Evolutionary conservation across 2,329 filamentous ascomycete genomes (phyloP).

Genomic region (Fusarium hainanense): DNA sequence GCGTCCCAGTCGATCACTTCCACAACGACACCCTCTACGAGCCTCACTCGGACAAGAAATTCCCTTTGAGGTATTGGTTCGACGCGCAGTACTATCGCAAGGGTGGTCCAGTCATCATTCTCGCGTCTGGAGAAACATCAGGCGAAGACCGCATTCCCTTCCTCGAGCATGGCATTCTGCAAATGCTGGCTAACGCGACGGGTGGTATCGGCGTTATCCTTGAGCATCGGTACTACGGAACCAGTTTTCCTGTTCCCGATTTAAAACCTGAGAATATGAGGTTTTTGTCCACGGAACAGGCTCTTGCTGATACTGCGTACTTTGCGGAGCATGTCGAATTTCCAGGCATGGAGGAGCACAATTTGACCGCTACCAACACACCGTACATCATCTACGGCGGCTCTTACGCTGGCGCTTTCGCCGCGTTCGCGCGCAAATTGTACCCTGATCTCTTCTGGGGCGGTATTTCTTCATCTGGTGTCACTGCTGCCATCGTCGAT

Average conservation of each 20-base stretch:
- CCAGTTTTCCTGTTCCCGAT: slow-evolving; percentile 75
- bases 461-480: slow-evolving; percentile 82
- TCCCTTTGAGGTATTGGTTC: slow-evolving; percentile 84
- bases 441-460: slow-evolving; percentile 85
- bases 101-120: slow-evolving; percentile 84
- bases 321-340: slow-evolving; percentile 81
- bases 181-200: slow-evolving; percentile 75
- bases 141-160: slow-evolving; percentile 73
- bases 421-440: slow-evolving; percentile 77
- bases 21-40: slow-evolving; percentile 82
- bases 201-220: slow-evolving; percentile 82
- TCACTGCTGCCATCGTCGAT: slow-evolving; percentile 80
- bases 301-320: slow-evolving; percentile 82
- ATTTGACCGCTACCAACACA: slow-evolving; percentile 72
- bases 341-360: slow-evolving; percentile 72
- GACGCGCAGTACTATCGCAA: slow-evolving; percentile 79
- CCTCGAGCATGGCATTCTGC: slow-evolving; percentile 81
- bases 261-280: slow-evolving; percentile 76
- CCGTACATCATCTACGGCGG: slow-evolving; percentile 86
- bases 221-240: slow-evolving; percentile 89
- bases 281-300: slow-evolving; percentile 86
- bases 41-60: slow-evolving; percentile 76
- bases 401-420: slow-evolving; percentile 84
- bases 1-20: slow-evolving; percentile 80
- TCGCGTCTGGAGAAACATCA: slow-evolving; percentile 77